These are phyloP conservation scores for Acacia confusa DNA, from an alignment of 306 rosid species.

Conservation along the genomic window DNA sequence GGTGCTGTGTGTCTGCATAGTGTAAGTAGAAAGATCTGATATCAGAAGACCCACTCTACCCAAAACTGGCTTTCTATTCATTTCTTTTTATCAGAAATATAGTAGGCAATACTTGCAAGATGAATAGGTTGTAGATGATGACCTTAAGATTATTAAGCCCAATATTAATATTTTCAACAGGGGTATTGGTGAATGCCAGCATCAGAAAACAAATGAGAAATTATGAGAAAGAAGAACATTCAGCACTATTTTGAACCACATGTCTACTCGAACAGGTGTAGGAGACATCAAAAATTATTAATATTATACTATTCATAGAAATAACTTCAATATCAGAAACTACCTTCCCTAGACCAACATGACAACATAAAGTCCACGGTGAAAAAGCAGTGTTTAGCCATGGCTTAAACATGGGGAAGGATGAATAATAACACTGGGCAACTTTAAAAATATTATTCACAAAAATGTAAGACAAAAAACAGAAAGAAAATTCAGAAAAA, in stretches of 20 bases:
- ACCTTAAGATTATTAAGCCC: background rate
- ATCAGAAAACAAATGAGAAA: background rate
- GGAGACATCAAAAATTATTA: background rate
- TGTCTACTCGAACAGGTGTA: background rate
- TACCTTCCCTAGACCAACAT: background rate
- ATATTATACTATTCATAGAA: background rate
- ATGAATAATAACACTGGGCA: background rate
- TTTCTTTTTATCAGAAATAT: background rate
- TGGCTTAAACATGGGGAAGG: background rate
- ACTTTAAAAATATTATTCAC: background rate
- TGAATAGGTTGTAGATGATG: background rate
- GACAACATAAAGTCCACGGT: background rate
- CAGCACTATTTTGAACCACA: background rate
- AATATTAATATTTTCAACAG: background rate
- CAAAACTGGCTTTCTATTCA: slow-evolving; percentile 8
- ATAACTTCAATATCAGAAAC: background rate
- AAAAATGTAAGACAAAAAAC: background rate
- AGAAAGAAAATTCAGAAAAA: background rate
- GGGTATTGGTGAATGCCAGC: background rate
- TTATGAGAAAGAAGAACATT: background rate
- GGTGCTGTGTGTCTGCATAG: slow-evolving; percentile 78
- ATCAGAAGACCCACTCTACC: slow-evolving; percentile 16
- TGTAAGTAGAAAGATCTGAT: slow-evolving; percentile 13
- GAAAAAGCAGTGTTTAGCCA: background rate
- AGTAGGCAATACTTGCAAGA: background rate